Base-by-base conservation (phyloP, 2,329 filamentous ascomycete genomes). In the Myriosclerotinia curreyana region DNA sequence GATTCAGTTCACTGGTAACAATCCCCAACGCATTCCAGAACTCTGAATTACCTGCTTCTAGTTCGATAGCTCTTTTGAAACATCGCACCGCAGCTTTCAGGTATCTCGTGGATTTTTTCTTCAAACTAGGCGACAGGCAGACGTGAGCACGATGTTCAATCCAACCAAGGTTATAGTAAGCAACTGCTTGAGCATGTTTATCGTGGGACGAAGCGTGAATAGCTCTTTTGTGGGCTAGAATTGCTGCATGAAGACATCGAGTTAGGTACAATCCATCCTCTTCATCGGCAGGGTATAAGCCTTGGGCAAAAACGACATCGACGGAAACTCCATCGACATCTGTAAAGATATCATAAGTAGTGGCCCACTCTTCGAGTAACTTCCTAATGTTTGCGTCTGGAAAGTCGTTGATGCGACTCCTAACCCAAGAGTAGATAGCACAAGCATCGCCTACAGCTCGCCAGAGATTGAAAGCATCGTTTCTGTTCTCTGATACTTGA, bases 21-120 rank as follows among this genome's bases (percentile, higher is more conserved):
- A 98, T 91, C 58, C 94, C 95, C 3, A 99, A 82, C 0, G 95
- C 89, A 73, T 98, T 98, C 95, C 95, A 99, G 75, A 98, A 98
- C 70, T 98, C 94, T 0, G 91, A 81, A 73, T 98, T 99, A 60
- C 92, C 91, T 8, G 93, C 90, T 76, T 99, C 96, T 1, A 97
- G 82, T 76, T 98, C 95, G 69, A 99, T 99, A 0, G 95, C 91
- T 52, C 91, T 84, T 78, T 99, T 99, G 82, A 99, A 98, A 71
- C 91, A 95, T 62, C 88, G 84, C 68, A 98, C 89, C 1, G 95
- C 85, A 8, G 92, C 88, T 75, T 89, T 93, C 54, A 95, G 80
- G 69, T 92, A 92, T 69, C 82, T 83, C 72, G 86, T 83, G 22
- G 82, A 80, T 71, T 82, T 88, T 71, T 86, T 86, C 61, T 74